These are phyloP conservation scores for Phylloporus gajari DNA, from an alignment of 1,284 basidiomycete genomes.

Conservation along the genomic window DNA sequence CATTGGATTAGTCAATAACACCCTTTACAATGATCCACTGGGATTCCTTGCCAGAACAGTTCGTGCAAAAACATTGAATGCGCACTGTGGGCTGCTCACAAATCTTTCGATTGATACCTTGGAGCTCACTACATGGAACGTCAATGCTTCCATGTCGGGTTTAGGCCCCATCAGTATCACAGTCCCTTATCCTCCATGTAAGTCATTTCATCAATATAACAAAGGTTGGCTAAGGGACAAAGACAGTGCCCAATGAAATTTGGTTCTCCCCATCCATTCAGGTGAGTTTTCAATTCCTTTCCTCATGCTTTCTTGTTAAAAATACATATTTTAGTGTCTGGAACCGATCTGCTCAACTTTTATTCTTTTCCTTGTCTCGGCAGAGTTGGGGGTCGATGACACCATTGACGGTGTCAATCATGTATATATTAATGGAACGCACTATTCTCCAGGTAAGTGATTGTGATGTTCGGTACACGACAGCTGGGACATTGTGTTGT, in stretches of 20 bases:
- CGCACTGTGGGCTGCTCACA: conserved; percentile 1
- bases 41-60: background rate
- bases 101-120: background rate
- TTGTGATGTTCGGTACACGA: too few relatives aligned
- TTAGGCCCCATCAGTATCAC: background rate
- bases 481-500: too few relatives aligned
- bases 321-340: background rate
- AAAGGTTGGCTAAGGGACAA: too few relatives aligned
- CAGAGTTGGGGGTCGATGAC: background rate
- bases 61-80: background rate
- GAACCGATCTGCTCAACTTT: background rate
- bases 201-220: too few relatives aligned
- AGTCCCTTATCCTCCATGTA: background rate
- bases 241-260: conserved; percentile 2
- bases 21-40: background rate
- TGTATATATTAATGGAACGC: background rate
- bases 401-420: background rate
- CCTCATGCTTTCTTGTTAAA: too few relatives aligned
- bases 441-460: background rate
- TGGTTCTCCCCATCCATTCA: background rate
- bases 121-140: background rate
- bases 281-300: background rate
- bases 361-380: background rate
- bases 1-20: background rate
- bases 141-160: background rate